Evolutionary conservation across 2,329 filamentous ascomycete species (phyloP).

Genomic region (Trichoderma semiorbis): DNA sequence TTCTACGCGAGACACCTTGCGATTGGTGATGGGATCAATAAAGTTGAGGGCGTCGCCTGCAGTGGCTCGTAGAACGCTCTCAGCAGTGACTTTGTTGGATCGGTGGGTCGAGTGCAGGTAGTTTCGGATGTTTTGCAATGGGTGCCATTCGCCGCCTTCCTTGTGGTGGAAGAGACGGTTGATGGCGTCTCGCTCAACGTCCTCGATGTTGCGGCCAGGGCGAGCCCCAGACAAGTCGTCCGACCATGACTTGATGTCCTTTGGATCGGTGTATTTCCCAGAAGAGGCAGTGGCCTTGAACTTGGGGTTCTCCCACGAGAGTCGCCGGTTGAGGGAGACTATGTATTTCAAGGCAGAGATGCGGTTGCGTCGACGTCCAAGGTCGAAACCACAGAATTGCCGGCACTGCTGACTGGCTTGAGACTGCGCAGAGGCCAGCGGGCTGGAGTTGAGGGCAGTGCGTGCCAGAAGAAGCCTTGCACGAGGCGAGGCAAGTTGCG

Average conservation of each 20-base stretch:
- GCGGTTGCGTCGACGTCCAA: conserved; percentile 41
- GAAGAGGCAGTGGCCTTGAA: conserved; percentile 23
- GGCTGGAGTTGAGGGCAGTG: conserved; percentile 7
- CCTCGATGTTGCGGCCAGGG: conserved; percentile 41
- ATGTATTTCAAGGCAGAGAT: conserved; percentile 43
- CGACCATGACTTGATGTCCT: conserved; percentile 35
- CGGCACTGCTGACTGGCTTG: conserved; percentile 32
- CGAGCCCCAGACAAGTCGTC: conserved; percentile 38
- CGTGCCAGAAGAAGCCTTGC: conserved; percentile 25
- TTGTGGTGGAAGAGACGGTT: conserved; percentile 38
- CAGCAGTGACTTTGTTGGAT: conserved; percentile 23
- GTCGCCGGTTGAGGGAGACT: conserved; percentile 42
- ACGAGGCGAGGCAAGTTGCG: conserved; percentile 29
- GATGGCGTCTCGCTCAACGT: conserved; percentile 44
- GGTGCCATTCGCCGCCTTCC: conserved; percentile 31
- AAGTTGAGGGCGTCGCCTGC: conserved; percentile 19
- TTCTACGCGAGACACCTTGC: conserved; percentile 39
- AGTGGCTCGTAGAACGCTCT: conserved; percentile 27
- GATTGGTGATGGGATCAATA: conserved; percentile 60
- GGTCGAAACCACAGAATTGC: conserved; percentile 42
- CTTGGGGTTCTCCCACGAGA: conserved; percentile 43
- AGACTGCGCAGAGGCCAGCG: conserved; percentile 15
- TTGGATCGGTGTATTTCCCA: conserved; percentile 35
- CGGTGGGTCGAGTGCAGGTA: conserved; percentile 27
- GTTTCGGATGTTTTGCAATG: conserved; percentile 34